phyloP scores from a whole-genome alignment of 257 asterid genomes.

The Echium plantagineum region DNA sequence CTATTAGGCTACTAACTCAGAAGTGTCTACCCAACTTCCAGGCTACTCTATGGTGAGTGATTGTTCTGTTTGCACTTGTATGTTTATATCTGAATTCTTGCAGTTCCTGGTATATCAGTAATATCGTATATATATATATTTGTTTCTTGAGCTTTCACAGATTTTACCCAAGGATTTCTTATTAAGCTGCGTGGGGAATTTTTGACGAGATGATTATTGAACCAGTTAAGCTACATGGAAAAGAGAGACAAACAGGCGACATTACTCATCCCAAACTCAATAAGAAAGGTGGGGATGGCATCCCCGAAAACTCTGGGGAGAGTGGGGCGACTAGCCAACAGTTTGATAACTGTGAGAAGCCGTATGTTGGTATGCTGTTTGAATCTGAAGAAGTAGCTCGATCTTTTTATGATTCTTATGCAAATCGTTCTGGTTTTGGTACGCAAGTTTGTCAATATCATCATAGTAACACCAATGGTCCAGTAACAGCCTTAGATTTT shows the following conservation, averaged over 20 bases:
- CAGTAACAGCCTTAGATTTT: constrained; percentile 51
- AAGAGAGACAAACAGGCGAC: constrained; percentile 29
- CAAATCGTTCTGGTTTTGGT: constrained; percentile 54
- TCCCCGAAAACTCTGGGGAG: constrained; percentile 24
- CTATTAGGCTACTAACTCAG: no score
- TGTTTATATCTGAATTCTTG: no score
- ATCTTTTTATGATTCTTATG: constrained; percentile 55
- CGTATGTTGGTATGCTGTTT: constrained; percentile 61
- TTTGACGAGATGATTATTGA: constrained; percentile 10
- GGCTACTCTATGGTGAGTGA: no score
- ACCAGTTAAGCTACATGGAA: no score
- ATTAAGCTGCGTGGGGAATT: constrained; percentile 10
- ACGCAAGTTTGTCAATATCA: constrained; percentile 47
- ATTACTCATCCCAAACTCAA: constrained; percentile 19
- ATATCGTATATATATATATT: no score
- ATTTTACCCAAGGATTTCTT: no score
- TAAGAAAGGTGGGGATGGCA: constrained; percentile 25
- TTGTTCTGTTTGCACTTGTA: no score
- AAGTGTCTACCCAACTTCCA: no score
- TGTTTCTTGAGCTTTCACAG: no score
- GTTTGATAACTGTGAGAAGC: constrained; percentile 34
- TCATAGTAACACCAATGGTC: constrained; percentile 55
- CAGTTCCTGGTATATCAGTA: no score
- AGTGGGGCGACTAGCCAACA: constrained; percentile 23
- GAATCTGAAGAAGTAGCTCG: constrained; percentile 64